Evolutionary conservation across 495 filamentous ascomycete species (phyloP).

Genomic region (Xylaria nigripes): DNA sequence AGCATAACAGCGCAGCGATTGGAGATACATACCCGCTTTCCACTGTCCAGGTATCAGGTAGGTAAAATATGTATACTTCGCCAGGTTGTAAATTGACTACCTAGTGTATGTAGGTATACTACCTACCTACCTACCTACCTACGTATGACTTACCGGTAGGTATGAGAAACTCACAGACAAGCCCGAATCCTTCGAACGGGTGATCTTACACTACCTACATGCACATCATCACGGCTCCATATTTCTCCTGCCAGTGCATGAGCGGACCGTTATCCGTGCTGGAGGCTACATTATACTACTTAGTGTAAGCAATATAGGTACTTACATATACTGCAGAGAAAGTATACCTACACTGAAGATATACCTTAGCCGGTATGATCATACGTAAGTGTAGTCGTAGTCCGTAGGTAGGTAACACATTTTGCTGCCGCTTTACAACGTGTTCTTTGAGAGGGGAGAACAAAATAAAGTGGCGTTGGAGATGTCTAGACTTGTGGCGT

Average conservation of each 20-base stretch:
- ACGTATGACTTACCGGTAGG: neutral
- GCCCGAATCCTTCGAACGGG: slow-evolving; percentile 7
- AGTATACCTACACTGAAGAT: neutral
- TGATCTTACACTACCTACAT: slow-evolving; percentile 2
- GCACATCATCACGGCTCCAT: slow-evolving; percentile 12
- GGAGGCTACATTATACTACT: slow-evolving; percentile 10
- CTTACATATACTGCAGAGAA: no score
- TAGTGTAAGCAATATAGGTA: no score
- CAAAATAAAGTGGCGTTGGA: slow-evolving; percentile 1
- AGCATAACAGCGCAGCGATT: neutral
- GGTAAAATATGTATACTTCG: no score
- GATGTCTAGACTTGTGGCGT: neutral
- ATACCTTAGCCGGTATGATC: no score
- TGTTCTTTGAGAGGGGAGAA: slow-evolving; percentile 8
- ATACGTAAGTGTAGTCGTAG: neutral
- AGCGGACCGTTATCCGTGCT: slow-evolving; percentile 15
- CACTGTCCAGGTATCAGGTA: no score
- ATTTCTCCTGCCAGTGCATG: slow-evolving; percentile 7
- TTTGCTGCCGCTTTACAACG: neutral
- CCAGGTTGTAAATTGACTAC: no score
- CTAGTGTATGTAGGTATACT: no score
- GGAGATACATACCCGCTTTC: no score
- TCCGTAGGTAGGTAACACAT: no score
- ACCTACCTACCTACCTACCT: no score
- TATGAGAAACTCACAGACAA: neutral